phyloP scores from a whole-genome alignment of 108 stramenopile species.

The Cyclotella baltica region DNA sequence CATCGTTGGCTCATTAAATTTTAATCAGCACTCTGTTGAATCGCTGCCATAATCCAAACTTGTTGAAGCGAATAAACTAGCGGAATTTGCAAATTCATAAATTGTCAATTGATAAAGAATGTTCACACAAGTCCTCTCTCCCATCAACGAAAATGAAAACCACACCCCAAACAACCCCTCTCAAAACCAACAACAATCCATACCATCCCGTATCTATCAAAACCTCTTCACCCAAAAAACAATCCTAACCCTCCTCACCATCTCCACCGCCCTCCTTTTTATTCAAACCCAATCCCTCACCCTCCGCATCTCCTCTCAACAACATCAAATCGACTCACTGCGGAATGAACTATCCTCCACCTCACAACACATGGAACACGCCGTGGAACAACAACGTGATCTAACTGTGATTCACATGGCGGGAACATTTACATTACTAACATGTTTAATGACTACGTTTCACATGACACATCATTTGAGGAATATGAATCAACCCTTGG shows the following conservation, averaged over 20 bases:
- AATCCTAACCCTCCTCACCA: constrained; percentile 4
- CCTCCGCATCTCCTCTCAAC: constrained; percentile 33
- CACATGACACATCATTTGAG: constrained; percentile 85
- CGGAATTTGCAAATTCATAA: too few relatives aligned
- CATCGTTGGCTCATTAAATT: too few relatives aligned
- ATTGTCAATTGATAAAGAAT: too few relatives aligned
- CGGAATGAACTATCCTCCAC: constrained; percentile 24
- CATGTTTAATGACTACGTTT: constrained; percentile 77
- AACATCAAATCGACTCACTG: constrained; percentile 47
- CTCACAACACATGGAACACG: constrained; percentile 12
- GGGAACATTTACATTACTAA: constrained; percentile 82
- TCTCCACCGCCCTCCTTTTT: constrained; percentile 27
- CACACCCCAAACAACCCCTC: too few relatives aligned
- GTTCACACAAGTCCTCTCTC: too few relatives aligned
- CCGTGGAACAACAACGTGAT: constrained; percentile 53
- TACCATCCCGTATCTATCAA: too few relatives aligned
- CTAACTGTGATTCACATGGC: constrained; percentile 76
- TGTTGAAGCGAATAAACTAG: too few relatives aligned
- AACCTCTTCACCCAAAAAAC: too few relatives aligned
- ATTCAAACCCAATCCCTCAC: constrained; percentile 50
- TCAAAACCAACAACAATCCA: too few relatives aligned
- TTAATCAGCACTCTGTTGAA: too few relatives aligned
- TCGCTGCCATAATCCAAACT: too few relatives aligned
- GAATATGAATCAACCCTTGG: constrained; percentile 82
- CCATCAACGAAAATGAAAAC: too few relatives aligned